Conservation (phyloP, 371 early-diverging fungal species). For the Apophysomyces trapeziformis region DNA sequence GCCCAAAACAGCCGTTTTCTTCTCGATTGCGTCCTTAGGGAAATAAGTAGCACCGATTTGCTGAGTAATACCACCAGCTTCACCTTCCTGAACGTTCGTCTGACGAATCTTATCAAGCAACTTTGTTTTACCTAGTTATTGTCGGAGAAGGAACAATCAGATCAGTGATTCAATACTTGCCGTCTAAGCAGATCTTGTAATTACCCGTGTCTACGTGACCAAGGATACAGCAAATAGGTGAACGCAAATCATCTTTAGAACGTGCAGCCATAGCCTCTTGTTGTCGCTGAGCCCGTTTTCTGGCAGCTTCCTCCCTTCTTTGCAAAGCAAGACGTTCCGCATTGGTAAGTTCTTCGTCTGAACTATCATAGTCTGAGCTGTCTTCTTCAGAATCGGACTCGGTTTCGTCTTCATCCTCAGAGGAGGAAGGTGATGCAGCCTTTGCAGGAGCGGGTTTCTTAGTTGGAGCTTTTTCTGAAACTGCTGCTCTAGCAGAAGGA, state of each 20-base stretch:
- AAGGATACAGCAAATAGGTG: conserved; percentile 99
- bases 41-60: conserved; percentile 99
- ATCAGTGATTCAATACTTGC: not conserved
- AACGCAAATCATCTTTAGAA: conserved; percentile 90
- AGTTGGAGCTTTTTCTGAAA: conserved; percentile 19
- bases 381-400: conserved; percentile 54
- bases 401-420: conserved; percentile 49
- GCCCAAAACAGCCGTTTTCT: conserved; percentile 86
- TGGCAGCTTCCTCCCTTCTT: conserved; percentile 83
- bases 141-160: not conserved
- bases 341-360: conserved; percentile 66
- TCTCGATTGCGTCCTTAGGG: conserved; percentile 93
- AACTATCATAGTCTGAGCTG: conserved; percentile 54
- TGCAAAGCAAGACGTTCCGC: conserved; percentile 65
- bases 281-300: conserved; percentile 74
- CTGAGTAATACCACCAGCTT: conserved; percentile 99
- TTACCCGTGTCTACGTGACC: conserved; percentile 99
- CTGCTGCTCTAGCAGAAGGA: conserved; percentile 22
- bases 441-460: conserved; percentile 44
- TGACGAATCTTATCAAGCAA: conserved; percentile 99
- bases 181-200: not conserved
- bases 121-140: conserved; percentile 85
- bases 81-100: conserved; percentile 99
- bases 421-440: not conserved
- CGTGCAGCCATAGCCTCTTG: conserved; percentile 85